phyloP scores from a whole-genome alignment of 1,284 basidiomycete genomes.

The Trichosporon asahii region DNA sequence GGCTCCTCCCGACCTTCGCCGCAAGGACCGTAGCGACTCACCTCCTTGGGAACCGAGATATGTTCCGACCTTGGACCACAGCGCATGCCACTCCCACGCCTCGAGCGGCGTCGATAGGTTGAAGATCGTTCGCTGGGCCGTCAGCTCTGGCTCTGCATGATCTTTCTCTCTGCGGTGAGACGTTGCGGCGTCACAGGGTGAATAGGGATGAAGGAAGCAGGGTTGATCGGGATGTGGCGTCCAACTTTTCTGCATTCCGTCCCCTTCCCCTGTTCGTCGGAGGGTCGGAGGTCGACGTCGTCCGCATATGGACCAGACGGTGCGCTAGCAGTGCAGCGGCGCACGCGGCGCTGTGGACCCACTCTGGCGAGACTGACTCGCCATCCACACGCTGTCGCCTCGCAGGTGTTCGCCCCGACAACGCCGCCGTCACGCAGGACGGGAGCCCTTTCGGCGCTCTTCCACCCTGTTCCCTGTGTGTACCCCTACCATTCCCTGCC shows the following conservation, averaged over 20 bases:
- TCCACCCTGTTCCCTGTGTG: background rate
- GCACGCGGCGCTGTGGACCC: background rate
- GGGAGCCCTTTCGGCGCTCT: background rate
- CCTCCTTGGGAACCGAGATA: conserved; percentile 5
- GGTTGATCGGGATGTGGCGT: background rate
- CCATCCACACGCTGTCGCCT: no score
- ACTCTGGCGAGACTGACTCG: background rate
- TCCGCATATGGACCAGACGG: background rate
- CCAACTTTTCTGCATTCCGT: background rate
- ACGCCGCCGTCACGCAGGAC: background rate
- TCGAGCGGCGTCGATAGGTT: conserved; percentile 5
- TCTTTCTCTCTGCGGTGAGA: background rate
- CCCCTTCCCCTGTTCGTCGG: background rate
- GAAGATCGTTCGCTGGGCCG: conserved; percentile 2
- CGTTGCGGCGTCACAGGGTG: background rate
- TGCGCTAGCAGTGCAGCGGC: background rate
- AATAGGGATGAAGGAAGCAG: background rate
- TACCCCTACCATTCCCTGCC: background rate
- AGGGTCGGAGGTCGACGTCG: no score
- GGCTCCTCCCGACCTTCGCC: no score
- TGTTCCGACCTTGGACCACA: conserved; percentile 1
- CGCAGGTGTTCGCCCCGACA: no score
- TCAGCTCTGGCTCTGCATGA: background rate
- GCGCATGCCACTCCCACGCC: conserved; percentile 5
- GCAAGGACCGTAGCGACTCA: background rate